Evolutionary conservation across 2,329 filamentous ascomycete species (phyloP).

Genomic region (Decorospora gaudefroyi): DNA sequence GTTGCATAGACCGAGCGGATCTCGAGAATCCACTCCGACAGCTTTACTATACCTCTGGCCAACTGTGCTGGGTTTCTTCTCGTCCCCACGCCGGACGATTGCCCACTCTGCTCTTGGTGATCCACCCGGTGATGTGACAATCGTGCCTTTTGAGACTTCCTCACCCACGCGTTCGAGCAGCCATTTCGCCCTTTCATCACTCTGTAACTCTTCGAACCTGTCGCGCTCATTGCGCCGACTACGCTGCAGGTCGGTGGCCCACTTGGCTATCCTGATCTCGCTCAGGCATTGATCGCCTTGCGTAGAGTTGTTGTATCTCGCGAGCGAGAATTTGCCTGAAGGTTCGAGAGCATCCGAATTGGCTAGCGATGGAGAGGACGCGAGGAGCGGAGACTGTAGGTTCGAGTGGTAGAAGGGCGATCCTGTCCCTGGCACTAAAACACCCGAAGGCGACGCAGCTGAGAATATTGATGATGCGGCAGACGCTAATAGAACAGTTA

Average conservation of each 20-base stretch:
- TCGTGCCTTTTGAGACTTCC: conserved; percentile 56
- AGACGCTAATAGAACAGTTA: conserved; percentile 35
- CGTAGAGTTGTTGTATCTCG: conserved; percentile 57
- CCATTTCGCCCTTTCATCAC: conserved; percentile 69
- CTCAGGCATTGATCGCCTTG: conserved; percentile 65
- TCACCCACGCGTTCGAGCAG: conserved; percentile 69
- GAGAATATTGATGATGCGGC: conserved; percentile 45
- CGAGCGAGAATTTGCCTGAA: conserved; percentile 44
- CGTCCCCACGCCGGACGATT: conserved; percentile 33
- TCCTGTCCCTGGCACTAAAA: conserved; percentile 44
- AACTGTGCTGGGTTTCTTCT: conserved; percentile 35
- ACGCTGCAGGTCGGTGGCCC: conserved; percentile 79
- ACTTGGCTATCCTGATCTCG: conserved; percentile 75
- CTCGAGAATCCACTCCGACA: conserved; percentile 60
- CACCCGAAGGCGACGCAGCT: conserved; percentile 45
- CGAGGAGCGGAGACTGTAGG: conserved; percentile 44
- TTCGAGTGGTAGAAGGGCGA: conserved; percentile 44
- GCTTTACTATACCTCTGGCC: conserved; percentile 28
- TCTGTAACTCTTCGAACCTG: conserved; percentile 64
- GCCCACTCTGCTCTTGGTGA: conserved; percentile 43
- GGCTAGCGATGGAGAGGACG: conserved; percentile 42
- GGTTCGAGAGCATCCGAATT: conserved; percentile 31
- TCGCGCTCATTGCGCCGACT: conserved; percentile 75
- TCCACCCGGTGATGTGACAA: conserved; percentile 32
- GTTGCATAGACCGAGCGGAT: conserved; percentile 78